A percentile compares a stretch with the other conserved stretches of the same genome.
phyloP scores from a whole-genome alignment of 2,329 filamentous ascomycete species.

The Leptosphaerulina australis region DNA sequence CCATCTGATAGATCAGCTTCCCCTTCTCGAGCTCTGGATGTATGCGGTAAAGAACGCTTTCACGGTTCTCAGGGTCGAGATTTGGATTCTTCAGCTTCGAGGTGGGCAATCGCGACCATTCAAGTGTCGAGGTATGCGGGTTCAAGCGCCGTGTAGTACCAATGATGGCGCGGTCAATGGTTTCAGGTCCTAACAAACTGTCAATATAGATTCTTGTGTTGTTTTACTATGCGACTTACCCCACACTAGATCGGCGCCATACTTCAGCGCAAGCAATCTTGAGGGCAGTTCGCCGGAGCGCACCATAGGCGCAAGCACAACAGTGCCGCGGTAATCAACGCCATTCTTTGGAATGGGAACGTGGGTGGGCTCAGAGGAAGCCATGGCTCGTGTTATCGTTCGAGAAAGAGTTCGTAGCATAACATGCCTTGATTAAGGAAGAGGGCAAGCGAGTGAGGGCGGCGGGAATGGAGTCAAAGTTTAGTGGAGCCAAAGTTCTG shows the following conservation, averaged over 20 bases:
- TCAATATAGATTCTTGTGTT: constrained; percentile 15
- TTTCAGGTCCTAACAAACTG: constrained; percentile 74
- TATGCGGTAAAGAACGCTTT: constrained; percentile 80
- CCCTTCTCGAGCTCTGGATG: constrained; percentile 77
- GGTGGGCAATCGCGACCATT: constrained; percentile 79
- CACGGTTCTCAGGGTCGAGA: constrained; percentile 58
- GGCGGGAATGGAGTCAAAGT: constrained; percentile 3
- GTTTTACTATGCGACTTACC: constrained; percentile 57
- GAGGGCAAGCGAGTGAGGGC: neutral
- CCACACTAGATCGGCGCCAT: constrained; percentile 97
- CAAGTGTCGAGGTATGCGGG: constrained; percentile 75
- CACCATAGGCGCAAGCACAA: constrained; percentile 97
- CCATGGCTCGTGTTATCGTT: constrained; percentile 41
- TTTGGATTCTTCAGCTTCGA: constrained; percentile 68
- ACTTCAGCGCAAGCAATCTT: constrained; percentile 85
- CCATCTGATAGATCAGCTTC: constrained; percentile 87
- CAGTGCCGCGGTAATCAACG: constrained; percentile 90
- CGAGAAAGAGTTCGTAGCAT: constrained; percentile 48
- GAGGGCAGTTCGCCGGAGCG: constrained; percentile 95
- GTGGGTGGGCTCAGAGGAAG: constrained; percentile 53
- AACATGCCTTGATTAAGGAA: constrained; percentile 35
- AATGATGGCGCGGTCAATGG: constrained; percentile 89
- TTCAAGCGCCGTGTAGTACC: constrained; percentile 82
- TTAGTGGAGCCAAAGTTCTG: constrained; percentile 9
- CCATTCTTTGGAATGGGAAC: constrained; percentile 87